Conservation (phyloP, 2,329 filamentous ascomycete species). For the Fusarium bulbicola region DNA sequence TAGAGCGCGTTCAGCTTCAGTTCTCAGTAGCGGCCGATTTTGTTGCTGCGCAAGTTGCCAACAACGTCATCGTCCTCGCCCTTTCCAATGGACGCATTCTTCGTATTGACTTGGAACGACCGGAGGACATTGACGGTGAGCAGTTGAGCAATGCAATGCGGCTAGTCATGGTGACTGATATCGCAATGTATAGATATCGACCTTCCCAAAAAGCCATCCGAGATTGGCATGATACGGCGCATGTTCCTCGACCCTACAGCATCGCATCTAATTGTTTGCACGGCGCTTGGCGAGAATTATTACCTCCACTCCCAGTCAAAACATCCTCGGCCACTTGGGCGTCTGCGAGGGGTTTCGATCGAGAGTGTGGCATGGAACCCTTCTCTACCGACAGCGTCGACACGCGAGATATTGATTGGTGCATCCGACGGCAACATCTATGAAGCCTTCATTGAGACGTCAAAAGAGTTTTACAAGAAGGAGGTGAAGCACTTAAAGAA, state of each 20-base stretch:
- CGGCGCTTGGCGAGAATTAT: slow-evolving; percentile 92
- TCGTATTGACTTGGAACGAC: slow-evolving; percentile 91
- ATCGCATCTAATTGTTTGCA: slow-evolving; percentile 91
- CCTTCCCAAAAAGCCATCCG: slow-evolving; percentile 89
- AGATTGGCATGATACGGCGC: slow-evolving; percentile 90
- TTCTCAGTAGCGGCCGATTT: slow-evolving; percentile 96
- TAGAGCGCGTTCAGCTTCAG: slow-evolving; percentile 90
- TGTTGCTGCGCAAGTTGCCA: slow-evolving; percentile 94
- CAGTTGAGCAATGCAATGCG: background rate
- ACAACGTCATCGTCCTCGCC: slow-evolving; percentile 94
- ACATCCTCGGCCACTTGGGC: slow-evolving; percentile 81
- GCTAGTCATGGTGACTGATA: slow-evolving; percentile 14
- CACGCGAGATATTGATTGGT: slow-evolving; percentile 90
- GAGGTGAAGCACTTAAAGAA: slow-evolving; percentile 92
- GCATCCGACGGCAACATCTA: slow-evolving; percentile 95
- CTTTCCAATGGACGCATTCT: slow-evolving; percentile 92
- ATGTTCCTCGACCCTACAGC: slow-evolving; percentile 98
- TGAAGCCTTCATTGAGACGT: slow-evolving; percentile 93
- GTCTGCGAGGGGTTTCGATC: slow-evolving; percentile 85
- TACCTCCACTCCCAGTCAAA: slow-evolving; percentile 96
- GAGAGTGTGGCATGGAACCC: slow-evolving; percentile 96
- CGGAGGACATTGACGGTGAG: slow-evolving; percentile 91
- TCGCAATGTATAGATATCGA: slow-evolving; percentile 79
- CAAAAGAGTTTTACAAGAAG: slow-evolving; percentile 92
- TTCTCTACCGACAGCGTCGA: slow-evolving; percentile 89